Percentiles rank a stretch among this genome's conserved stretches.
These are phyloP conservation scores for Syzygium oleosum DNA, from an alignment of 345 rosid genomes.

Conservation along the genomic window DNA sequence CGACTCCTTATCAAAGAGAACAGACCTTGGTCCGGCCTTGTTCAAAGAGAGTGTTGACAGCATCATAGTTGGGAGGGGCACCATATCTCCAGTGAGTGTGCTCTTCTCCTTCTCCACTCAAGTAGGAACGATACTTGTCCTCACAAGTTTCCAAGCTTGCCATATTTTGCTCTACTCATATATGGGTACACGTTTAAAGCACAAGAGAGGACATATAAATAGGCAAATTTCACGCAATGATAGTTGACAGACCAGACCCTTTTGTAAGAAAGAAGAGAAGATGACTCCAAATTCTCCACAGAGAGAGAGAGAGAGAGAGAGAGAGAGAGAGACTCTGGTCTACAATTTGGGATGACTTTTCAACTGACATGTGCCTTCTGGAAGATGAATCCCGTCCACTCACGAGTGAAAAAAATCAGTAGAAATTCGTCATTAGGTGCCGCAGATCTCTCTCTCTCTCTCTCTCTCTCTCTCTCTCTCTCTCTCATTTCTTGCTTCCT, in stretches of 20 bases:
- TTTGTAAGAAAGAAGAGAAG: too few species aligned
- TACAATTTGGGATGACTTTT: too few species aligned
- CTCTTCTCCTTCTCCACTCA: slow-evolving; percentile 48
- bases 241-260: too few species aligned
- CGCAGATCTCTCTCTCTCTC: not conserved
- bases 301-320: too few species aligned
- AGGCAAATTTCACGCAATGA: not conserved
- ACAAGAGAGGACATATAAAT: not conserved
- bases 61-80: slow-evolving; percentile 44
- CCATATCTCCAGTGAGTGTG: slow-evolving; percentile 50
- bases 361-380: too few species aligned
- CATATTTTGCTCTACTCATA: not conserved
- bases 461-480: too few species aligned
- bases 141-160: not conserved
- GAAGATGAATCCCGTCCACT: too few species aligned
- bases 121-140: slow-evolving; percentile 39
- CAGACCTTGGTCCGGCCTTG: slow-evolving; percentile 47
- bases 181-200: not conserved
- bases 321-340: too few species aligned
- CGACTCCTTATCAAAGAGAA: not conserved
- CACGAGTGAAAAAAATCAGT: too few species aligned
- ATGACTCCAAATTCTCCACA: too few species aligned
- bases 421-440: too few species aligned
- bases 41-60: slow-evolving; percentile 51
- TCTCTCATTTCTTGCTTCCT: not conserved